Conservation (phyloP, 2,329 filamentous ascomycete species). For the Teratosphaeria viscida region DNA sequence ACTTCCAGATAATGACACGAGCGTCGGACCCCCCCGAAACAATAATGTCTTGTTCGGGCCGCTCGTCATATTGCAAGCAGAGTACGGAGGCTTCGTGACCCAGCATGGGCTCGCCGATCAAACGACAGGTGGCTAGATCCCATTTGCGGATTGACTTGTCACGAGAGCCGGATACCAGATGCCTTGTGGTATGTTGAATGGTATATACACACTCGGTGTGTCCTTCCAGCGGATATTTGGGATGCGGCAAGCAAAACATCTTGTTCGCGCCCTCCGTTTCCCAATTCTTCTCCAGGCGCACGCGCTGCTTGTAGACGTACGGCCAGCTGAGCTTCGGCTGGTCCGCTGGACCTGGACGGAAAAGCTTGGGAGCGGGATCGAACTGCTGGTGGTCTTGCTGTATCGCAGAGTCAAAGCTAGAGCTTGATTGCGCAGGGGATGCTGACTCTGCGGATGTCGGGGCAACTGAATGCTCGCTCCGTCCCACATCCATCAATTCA, state of each 20-base stretch:
- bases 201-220: conserved; percentile 93
- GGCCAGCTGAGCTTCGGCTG: conserved; percentile 72
- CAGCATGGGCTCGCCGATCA: conserved; percentile 57
- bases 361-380: not conserved
- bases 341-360: not conserved
- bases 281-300: conserved; percentile 84
- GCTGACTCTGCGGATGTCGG: not conserved
- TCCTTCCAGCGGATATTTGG: conserved; percentile 65
- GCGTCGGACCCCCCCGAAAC: conserved; percentile 91
- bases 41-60: conserved; percentile 77
- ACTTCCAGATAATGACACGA: conserved; percentile 81
- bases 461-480: not conserved
- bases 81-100: conserved; percentile 82
- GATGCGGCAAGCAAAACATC: conserved; percentile 87
- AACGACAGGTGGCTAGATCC: conserved; percentile 70
- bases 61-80: conserved; percentile 88
- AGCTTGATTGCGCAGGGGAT: not conserved
- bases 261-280: conserved; percentile 60
- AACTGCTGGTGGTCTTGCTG: not conserved
- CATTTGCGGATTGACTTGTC: conserved; percentile 83
- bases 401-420: conserved; percentile 2
- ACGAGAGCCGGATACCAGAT: conserved; percentile 84
- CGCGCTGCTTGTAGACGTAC: conserved; percentile 80
- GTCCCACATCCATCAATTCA: not conserved
- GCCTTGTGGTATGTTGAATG: conserved; percentile 76